Evolutionary conservation across 2,329 filamentous ascomycete genomes (phyloP).

Genomic region (Hypoxylon sp.): DNA sequence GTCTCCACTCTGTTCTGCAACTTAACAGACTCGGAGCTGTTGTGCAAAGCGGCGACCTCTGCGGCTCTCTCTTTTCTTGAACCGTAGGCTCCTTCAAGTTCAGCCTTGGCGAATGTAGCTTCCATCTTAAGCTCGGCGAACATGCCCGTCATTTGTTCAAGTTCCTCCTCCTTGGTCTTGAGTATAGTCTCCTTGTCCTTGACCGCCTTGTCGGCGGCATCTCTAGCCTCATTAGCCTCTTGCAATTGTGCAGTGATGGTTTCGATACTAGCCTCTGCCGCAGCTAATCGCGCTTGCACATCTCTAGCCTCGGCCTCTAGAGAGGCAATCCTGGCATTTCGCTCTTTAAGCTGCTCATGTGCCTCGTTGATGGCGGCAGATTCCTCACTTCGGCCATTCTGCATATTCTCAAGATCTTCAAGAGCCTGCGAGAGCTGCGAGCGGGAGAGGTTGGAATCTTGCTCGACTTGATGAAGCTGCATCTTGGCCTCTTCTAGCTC

Average conservation of each 20-base stretch:
- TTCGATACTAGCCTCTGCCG: slow-evolving; percentile 51
- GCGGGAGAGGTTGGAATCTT: slow-evolving; percentile 52
- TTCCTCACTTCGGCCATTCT: slow-evolving; percentile 47
- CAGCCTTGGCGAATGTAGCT: slow-evolving; percentile 66
- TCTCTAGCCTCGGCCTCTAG: slow-evolving; percentile 55
- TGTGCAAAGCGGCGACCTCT: slow-evolving; percentile 62
- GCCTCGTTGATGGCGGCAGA: slow-evolving; percentile 48
- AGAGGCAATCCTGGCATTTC: slow-evolving; percentile 53
- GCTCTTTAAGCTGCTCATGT: slow-evolving; percentile 53
- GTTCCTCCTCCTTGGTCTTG: slow-evolving; percentile 50
- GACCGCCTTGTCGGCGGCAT: slow-evolving; percentile 42
- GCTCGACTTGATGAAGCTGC: slow-evolving; percentile 44
- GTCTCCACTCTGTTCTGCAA: slow-evolving; percentile 54
- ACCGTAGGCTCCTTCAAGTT: slow-evolving; percentile 69
- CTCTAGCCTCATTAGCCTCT: slow-evolving; percentile 45
- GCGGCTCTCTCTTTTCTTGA: slow-evolving; percentile 66
- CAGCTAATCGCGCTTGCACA: slow-evolving; percentile 49
- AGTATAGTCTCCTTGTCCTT: slow-evolving; percentile 52
- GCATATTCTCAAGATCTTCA: slow-evolving; percentile 56
- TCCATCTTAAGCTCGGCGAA: slow-evolving; percentile 70
- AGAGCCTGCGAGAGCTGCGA: slow-evolving; percentile 59
- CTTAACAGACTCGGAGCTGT: slow-evolving; percentile 52
- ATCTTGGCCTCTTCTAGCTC: slow-evolving; percentile 59
- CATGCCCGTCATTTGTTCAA: slow-evolving; percentile 55
- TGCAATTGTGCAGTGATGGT: slow-evolving; percentile 50